Percentiles rank a stretch among this genome's conserved stretches.
These are phyloP conservation scores for Eragrostis tef DNA, from an alignment of 202 grass and related monocot genomes.

Conservation along the genomic window DNA sequence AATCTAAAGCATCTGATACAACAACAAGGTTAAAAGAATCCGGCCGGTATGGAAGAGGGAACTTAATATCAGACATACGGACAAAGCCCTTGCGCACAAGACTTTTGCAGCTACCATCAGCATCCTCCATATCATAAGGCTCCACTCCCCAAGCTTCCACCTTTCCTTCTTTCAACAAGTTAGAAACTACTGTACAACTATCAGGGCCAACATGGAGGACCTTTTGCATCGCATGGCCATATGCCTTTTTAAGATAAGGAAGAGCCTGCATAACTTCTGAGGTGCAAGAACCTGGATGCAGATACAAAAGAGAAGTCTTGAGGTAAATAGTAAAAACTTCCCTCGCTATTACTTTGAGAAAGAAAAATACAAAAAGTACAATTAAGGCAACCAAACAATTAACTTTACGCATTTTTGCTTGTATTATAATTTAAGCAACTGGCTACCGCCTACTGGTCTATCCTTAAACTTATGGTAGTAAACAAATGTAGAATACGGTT, in stretches of 20 bases:
- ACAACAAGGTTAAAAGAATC: slow-evolving; percentile 97
- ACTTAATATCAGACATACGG: slow-evolving; percentile 87
- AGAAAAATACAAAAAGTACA: slow-evolving; percentile 10
- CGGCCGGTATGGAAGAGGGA: slow-evolving; percentile 82
- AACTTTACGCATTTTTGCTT: not conserved
- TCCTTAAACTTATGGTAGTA: not conserved
- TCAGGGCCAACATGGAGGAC: slow-evolving; percentile 96
- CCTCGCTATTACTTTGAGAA: not conserved
- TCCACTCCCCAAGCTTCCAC: slow-evolving; percentile 91
- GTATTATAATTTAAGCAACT: not conserved
- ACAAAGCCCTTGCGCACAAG: slow-evolving; percentile 98
- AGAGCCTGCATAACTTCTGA: slow-evolving; percentile 77
- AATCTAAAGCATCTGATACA: slow-evolving; percentile 94
- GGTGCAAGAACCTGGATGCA: slow-evolving; percentile 78
- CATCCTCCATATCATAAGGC: slow-evolving; percentile 96
- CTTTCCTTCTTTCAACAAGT: slow-evolving; percentile 88
- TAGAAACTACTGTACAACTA: slow-evolving; percentile 84
- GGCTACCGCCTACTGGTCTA: not conserved
- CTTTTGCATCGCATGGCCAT: slow-evolving; percentile 70
- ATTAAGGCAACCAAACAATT: not conserved
- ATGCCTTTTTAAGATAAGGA: slow-evolving; percentile 91
- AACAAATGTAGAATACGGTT: not conserved
- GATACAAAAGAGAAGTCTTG: slow-evolving; percentile 36
- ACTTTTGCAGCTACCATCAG: slow-evolving; percentile 86
- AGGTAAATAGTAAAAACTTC: slow-evolving; percentile 39